Base-by-base conservation (phyloP, 78 protist species). In the Dictyostelium firmibasis region DNA sequence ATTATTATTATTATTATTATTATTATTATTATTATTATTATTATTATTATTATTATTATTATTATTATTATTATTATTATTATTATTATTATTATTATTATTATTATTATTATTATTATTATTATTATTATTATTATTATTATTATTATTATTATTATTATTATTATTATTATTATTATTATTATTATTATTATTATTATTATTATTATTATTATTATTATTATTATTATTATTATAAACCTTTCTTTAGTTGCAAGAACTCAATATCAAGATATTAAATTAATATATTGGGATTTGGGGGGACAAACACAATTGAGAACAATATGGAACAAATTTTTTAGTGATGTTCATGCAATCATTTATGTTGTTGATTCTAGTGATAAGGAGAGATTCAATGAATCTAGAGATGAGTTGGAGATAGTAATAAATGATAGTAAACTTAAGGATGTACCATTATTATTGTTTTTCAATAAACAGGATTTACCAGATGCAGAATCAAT, bases 331-430 rank as follows among this genome's bases (percentile, higher is more conserved):
- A 98, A 98, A 92, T 98, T 98, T 95, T 98, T 94, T 97, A 96
- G 96, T 74, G 96, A 97, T 82, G 96, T 98, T 1, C 98, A 98
- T 47, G 99, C 98, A 29, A 94, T 98, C 23, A 99, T 99, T 86
- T 98, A 98, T 64, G 99, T 99, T 7, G 98, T 99, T 9, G 99
- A 99, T 91, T 85, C 98, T 20, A 91, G 96, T 69, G 99, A 98
- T 27, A 86, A 96, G 29, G 98, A 94, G 25, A 97, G 98, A 33
- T 77, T 97, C 4, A 86, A 29, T 16, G 97, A 92, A 35, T 95
- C 98, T 3, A 85, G 69, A 41, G 70, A 84, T 27, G 94, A 96
- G 38, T 44, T 76, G 20, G 92, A 92, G 35, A 44, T 1, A 9
- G 81, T 92, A 57, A 62, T 92, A 1, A 3, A 23, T 8, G 62